Base-by-base conservation (phyloP, 106 monocot genomes). In the Narthecium ossifragum region DNA sequence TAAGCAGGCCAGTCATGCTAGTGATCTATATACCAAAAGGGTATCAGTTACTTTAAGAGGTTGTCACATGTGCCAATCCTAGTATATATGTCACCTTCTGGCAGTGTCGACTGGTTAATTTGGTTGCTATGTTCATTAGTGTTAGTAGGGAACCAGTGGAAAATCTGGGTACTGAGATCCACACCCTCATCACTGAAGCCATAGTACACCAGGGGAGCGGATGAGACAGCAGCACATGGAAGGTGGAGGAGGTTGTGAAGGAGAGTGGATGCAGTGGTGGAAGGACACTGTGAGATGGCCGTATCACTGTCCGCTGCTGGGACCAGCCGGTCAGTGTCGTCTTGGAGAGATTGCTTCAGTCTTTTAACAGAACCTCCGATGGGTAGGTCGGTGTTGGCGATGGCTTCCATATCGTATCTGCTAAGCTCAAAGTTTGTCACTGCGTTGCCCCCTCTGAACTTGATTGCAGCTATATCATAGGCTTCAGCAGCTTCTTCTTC, bases 401-500 rank as follows among this genome's bases (percentile, higher is more conserved):
- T 58, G 37, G 58, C 58, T 23, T 72, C 76, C n/a, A 75, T 33
- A 40, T 81, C 60, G 24, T 81, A 76, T 39, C 76, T 62, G 33
- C 57, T 64, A 21, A 71, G 58, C 27, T 68, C 71, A 31, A 85
- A 85, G 70, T 85, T 85, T 2, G 84, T 85, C 4, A 85, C 76
- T 0, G 84, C 84, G 34, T 76, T 79, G 11, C 36, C 36, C 0
- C 84, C 84, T 4, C 84, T 67, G 64, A 85, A 85, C 59, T 85
- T 85, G 64, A 85, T 85, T 1, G 84, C 84, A 17, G 84, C 84
- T 32, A 85, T 64, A 36, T 85, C 84, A 31, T 85, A 85, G 0
- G 84, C 84, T 65, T 85, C 84, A 4, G 84, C 84, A 20, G 84
- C 84, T 55, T 85, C 84, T 66, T 72, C 84, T 36, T 85, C 69